phyloP scores from a whole-genome alignment of 2,329 filamentous ascomycete species.

The Clonostachys byssicola region DNA sequence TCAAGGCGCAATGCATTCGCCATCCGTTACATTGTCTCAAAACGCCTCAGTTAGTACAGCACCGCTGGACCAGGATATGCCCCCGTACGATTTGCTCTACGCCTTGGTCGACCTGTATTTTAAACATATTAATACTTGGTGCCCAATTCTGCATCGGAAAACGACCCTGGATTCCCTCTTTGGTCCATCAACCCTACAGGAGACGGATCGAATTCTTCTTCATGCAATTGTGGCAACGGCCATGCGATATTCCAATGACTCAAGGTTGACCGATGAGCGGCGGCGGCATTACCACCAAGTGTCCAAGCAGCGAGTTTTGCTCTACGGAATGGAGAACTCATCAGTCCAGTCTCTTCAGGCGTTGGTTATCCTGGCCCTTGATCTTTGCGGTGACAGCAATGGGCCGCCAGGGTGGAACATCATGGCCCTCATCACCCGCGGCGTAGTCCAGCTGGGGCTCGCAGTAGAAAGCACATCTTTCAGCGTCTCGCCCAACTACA shows the following conservation, averaged over 20 bases:
- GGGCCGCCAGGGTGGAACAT: constrained; percentile 91
- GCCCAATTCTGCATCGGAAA: constrained; percentile 83
- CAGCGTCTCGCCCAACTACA: constrained; percentile 71
- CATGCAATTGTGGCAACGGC: constrained; percentile 89
- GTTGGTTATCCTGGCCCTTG: constrained; percentile 79
- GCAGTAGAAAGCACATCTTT: constrained; percentile 79
- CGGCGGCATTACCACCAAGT: constrained; percentile 72
- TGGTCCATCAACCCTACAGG: constrained; percentile 69
- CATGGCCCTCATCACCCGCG: constrained; percentile 81
- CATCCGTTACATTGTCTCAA: constrained; percentile 49
- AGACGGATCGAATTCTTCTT: constrained; percentile 76
- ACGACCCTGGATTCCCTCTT: constrained; percentile 80
- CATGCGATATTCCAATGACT: constrained; percentile 76
- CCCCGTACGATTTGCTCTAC: constrained; percentile 71
- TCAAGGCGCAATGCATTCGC: constrained; percentile 48
- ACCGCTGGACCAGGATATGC: constrained; percentile 57
- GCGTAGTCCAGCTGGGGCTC: constrained; percentile 82
- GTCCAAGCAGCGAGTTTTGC: constrained; percentile 80
- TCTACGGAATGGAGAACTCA: constrained; percentile 86
- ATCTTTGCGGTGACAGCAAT: constrained; percentile 82
- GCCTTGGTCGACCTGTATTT: constrained; percentile 73
- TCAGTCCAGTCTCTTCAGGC: constrained; percentile 86
- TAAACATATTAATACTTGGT: constrained; percentile 79
- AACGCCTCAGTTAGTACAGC: constrained; percentile 14
- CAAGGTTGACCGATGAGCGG: constrained; percentile 67